Evolutionary conservation across 176 grass and related monocot genomes (phyloP).

Genomic region (Thalia dealbata): DNA sequence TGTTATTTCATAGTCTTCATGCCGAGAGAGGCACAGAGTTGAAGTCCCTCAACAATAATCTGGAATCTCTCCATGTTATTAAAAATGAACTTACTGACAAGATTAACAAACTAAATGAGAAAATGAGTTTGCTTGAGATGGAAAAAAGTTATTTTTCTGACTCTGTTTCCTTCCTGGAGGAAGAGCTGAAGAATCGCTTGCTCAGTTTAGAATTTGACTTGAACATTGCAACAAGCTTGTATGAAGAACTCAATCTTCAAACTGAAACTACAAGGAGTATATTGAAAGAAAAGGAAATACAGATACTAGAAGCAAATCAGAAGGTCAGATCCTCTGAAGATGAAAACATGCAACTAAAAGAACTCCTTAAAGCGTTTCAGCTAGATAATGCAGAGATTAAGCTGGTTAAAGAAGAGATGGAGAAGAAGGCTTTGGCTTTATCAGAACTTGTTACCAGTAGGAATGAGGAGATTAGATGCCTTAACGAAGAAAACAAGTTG

Average conservation of each 20-base stretch:
- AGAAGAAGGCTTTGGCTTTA: slow-evolving; percentile 32
- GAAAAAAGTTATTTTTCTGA: slow-evolving; percentile 62
- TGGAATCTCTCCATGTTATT: slow-evolving; percentile 45
- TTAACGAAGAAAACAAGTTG: slow-evolving; percentile 29
- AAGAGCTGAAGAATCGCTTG: slow-evolving; percentile 46
- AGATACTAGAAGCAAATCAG: slow-evolving; percentile 47
- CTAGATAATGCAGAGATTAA: slow-evolving; percentile 43
- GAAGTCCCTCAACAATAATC: slow-evolving; percentile 48
- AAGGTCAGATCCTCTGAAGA: slow-evolving; percentile 39
- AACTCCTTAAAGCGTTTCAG: slow-evolving; percentile 41
- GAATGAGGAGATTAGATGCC: slow-evolving; percentile 32
- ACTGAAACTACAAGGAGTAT: slow-evolving; percentile 27
- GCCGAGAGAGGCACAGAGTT: slow-evolving; percentile 60
- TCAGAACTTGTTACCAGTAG: slow-evolving; percentile 24
- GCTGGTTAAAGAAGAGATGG: slow-evolving; percentile 49
- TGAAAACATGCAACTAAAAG: slow-evolving; percentile 40
- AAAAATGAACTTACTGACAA: slow-evolving; percentile 33
- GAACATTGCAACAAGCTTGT: slow-evolving; percentile 33
- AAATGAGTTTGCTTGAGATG: slow-evolving; percentile 24
- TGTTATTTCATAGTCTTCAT: slow-evolving; percentile 61
- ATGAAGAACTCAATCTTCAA: slow-evolving; percentile 47
- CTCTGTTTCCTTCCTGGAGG: slow-evolving; percentile 35
- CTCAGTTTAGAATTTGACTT: slow-evolving; percentile 66
- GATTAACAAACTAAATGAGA: slow-evolving; percentile 35
- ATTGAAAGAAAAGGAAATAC: slow-evolving; percentile 35